Evolutionary conservation across 148 eudicot genomes (phyloP).

Genomic region (Salicornia ramosissima): DNA sequence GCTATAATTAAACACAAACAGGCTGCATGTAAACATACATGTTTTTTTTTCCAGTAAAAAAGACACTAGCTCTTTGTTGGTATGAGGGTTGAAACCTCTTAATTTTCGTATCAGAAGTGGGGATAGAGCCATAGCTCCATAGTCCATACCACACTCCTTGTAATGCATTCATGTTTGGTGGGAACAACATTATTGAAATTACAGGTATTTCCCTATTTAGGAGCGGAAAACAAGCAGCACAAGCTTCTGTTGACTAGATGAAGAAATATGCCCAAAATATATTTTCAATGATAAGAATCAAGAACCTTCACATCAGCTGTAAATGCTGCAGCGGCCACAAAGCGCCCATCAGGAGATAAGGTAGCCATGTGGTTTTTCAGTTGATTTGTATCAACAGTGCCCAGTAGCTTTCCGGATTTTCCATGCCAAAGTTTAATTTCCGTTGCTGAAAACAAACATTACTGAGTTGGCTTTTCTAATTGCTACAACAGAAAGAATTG

Average conservation of each 20-base stretch:
- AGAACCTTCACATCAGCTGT: conserved; percentile 98
- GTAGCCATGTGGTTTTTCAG: conserved; percentile 91
- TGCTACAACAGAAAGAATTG: neutral
- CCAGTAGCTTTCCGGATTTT: conserved; percentile 78
- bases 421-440: conserved; percentile 97
- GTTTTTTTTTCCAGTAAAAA: too few relatives aligned
- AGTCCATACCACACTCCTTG: too few relatives aligned
- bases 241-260: neutral
- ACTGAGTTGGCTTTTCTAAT: neutral
- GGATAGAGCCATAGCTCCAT: too few relatives aligned
- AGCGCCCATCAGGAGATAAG: conserved; percentile 92
- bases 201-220: neutral
- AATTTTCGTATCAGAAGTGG: too few relatives aligned
- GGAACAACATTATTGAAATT: neutral
- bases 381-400: conserved; percentile 86
- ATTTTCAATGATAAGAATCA: neutral
- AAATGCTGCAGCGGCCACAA: conserved; percentile 98
- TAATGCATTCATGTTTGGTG: neutral
- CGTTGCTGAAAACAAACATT: conserved; percentile 55
- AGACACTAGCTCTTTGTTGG: too few relatives aligned
- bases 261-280: neutral
- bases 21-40: neutral
- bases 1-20: neutral
- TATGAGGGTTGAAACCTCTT: too few relatives aligned
- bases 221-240: neutral